A percentile compares a stretch with the other conserved stretches of the same genome.
These are phyloP conservation scores for Penicillium sp. DNA, from an alignment of 2,329 filamentous ascomycete species.

Conservation along the genomic window DNA sequence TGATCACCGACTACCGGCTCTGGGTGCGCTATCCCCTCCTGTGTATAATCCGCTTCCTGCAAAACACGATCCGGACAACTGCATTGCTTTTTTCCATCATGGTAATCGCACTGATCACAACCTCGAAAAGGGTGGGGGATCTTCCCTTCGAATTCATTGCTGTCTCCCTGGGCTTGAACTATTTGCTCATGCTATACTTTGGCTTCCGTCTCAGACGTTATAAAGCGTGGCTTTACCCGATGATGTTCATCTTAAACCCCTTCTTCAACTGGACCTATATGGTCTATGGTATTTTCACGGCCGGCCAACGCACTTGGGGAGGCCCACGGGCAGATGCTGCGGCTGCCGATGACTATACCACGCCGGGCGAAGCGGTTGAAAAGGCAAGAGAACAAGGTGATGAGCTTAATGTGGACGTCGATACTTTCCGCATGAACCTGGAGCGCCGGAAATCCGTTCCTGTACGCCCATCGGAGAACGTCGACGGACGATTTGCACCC, in stretches of 20 bases:
- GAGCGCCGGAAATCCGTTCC: constrained; percentile 51
- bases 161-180: constrained; percentile 88
- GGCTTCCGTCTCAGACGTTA: constrained; percentile 79
- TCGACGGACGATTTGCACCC: constrained; percentile 75
- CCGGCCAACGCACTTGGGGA: constrained; percentile 91
- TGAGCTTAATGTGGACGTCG: constrained; percentile 82
- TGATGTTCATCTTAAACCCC: constrained; percentile 94
- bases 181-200: constrained; percentile 94
- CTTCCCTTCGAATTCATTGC: constrained; percentile 91
- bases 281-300: constrained; percentile 94
- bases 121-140: constrained; percentile 70
- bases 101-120: constrained; percentile 79
- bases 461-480: constrained; percentile 67
- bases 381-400: constrained; percentile 74
- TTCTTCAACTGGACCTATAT: constrained; percentile 99
- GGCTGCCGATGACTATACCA: constrained; percentile 69
- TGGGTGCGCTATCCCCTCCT: constrained; percentile 90
- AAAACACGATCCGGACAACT: constrained; percentile 93
- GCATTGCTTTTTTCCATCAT: constrained; percentile 92
- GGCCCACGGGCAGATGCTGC: constrained; percentile 87
- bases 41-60: constrained; percentile 82
- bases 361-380: constrained; percentile 78
- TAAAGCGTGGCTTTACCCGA: constrained; percentile 90
- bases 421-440: constrained; percentile 64
- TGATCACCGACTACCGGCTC: constrained; percentile 89